A percentile compares a stretch with the other conserved stretches of the same genome.
These are phyloP conservation scores for Malassezia furfur DNA, from an alignment of 1,284 basidiomycete genomes.

Conservation along the genomic window DNA sequence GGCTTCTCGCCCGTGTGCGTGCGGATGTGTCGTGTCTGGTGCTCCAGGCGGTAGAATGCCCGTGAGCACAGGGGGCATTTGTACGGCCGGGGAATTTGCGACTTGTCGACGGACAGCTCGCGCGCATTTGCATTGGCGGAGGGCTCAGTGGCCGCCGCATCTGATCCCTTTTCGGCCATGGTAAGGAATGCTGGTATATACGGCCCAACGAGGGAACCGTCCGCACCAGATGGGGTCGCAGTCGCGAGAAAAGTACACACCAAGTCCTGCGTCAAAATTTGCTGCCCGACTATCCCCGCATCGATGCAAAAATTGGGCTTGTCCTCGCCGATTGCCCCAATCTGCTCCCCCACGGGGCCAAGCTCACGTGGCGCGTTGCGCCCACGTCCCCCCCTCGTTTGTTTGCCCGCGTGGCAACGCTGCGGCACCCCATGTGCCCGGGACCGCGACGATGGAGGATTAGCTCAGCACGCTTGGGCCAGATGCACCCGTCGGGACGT, in stretches of 20 bases:
- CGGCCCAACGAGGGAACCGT: too few relatives aligned
- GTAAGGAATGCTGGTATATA: background rate
- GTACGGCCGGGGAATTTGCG: constrained; percentile 46
- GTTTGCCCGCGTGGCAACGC: background rate
- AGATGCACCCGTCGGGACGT: background rate
- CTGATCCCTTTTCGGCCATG: background rate
- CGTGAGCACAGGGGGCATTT: constrained; percentile 46
- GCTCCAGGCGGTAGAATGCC: constrained; percentile 45
- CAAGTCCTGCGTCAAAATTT: background rate
- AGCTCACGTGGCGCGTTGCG: background rate
- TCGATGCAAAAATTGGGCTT: background rate
- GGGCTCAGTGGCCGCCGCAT: background rate
- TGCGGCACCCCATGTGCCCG: background rate
- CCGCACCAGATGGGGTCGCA: background rate
- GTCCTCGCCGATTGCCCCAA: background rate
- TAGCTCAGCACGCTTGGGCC: constrained; percentile 8
- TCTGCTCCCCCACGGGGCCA: background rate
- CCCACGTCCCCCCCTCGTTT: too few relatives aligned
- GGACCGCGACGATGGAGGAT: background rate
- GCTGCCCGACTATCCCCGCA: constrained; percentile 2
- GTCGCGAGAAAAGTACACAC: background rate
- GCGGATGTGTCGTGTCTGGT: constrained; percentile 87
- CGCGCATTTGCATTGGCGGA: background rate
- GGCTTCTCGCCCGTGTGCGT: constrained; percentile 98
- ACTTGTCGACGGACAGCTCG: constrained; percentile 34